Conservation (phyloP, 2,329 filamentous ascomycete species). For the Aureobasidium sp. region DNA sequence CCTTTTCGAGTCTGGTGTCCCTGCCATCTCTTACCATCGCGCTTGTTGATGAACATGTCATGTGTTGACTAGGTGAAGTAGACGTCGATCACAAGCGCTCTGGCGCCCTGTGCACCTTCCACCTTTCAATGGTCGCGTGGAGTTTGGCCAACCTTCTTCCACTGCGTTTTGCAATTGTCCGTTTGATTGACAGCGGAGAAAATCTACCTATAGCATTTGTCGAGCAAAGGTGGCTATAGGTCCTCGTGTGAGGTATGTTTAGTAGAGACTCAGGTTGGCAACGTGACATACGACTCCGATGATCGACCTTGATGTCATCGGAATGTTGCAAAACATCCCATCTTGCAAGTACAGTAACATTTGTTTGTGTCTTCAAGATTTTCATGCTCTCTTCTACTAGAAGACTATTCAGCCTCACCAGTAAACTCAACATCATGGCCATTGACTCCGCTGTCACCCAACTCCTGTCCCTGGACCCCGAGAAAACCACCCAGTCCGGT, state of each 20-base stretch:
- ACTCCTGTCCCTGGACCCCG: conserved; percentile 53
- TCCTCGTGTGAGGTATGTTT: neutral
- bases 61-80: neutral
- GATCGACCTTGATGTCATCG: conserved; percentile 8
- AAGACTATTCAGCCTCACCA: neutral
- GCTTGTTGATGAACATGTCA: neutral
- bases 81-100: neutral
- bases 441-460: conserved; percentile 58
- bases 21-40: neutral
- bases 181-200: neutral
- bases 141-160: neutral
- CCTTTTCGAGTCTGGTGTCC: neutral
- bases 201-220: neutral
- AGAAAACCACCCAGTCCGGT: conserved; percentile 48
- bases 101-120: neutral
- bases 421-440: conserved; percentile 31
- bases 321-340: neutral
- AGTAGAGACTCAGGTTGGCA: neutral
- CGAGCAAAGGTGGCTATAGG: neutral
- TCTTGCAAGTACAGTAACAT: neutral
- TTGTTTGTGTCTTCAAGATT: neutral
- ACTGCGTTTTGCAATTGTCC: neutral
- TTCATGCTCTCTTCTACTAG: neutral
- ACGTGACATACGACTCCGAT: neutral
- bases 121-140: neutral